Base-by-base conservation (phyloP, 768 basidiomycete genomes). In the Phanerochaete sordida region DNA sequence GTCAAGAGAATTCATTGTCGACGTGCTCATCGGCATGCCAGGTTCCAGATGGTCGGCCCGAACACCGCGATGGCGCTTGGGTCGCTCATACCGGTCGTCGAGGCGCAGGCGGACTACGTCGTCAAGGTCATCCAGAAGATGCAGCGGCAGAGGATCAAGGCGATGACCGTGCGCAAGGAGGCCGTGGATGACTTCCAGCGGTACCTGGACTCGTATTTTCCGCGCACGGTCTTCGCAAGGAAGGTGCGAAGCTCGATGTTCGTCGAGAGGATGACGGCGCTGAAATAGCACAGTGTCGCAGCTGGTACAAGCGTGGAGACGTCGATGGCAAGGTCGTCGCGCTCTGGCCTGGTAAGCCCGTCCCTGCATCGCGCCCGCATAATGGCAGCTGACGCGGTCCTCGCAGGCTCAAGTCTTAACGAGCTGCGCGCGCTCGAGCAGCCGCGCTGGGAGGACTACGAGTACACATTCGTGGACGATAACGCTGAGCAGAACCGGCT, bases 361-460 rank as follows among this genome's bases (percentile, higher is more conserved):
- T 43, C n/a, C n/a, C n/a, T n/a, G n/a, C 5, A 31, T 19, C 15
- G 9, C 48, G 2, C n/a, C 33, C 28, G 30, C 31, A 16, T n/a
- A 21, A 33, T 13, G 15, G 11, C 11, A 51, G 3, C 50, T 51
- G 28, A 51, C 21, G 15, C 21, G 12, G 3, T 5, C 2, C 35
- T 2, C 8, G 31, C 24, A 54, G 65, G 68, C 6, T 56, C 64
- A 1, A 57, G 56, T 45, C 35, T 65, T 19, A 58, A 62, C 47
- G 50, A 55, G 27, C 49, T 63, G 19, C 58, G 59, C 33, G 43
- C 53, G 35, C 54, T 65, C 9, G 45, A 51, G 50, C 39, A 71
- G 56, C 70, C 70, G 26, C 65, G 70, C 0, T 73, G 65, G 65
- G 72, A 73, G 46, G 72, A 72, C 39, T 73, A 47, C 56, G 56